Evolutionary conservation across 106 monocot genomes (phyloP), one percentile per base, ranked within the genome.

Genomic region (Gastrodia elata): DNA sequence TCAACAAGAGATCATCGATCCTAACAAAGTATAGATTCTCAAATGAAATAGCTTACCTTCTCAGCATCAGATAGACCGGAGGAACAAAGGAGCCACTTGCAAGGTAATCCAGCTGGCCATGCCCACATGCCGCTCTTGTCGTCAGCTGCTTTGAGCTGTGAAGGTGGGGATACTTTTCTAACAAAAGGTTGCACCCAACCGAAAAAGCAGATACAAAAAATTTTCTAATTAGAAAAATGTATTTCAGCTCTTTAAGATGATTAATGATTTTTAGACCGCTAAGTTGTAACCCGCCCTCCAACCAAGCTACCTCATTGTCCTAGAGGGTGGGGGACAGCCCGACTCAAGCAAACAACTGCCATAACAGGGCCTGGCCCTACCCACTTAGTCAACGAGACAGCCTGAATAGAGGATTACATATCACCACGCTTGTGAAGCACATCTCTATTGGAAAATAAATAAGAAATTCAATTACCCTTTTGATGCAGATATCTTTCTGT

Each of bases 81-180:
- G 75, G 93, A 91, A 69, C 91, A 90, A 42, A 98, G 76, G 33
- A 98, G 59, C 93, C 91, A 98, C 70, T 93, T 98, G 65, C 69
- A 78, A 75, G 90, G 76, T 64, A 84, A 81, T 35, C 88, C 82
- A 41, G 71, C 73, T 64, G 84, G 83, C 93, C 97, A 98, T 76
- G 68, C 85, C 93, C 90, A 89, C 70, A 5, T 48, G 57, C 74
- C 52, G 38, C 68, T 74, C 32, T 35, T 74, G 55, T 73, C 70
- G 28, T 55, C 24, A 22, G 18, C 26, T 43, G 36, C 49, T 59
- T 71, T 84, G 40, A 14, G 35, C 52, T 26, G 39, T 11, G 35
- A 71, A 75, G 75, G 48, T 6, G 34, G 57, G 75, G 77, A 73
- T 71, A 59, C 39, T 78, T 68, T 48, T 65, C 92, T 92, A 78